A percentile compares a stretch with the other conserved stretches of the same genome.
Evolutionary conservation across 495 filamentous ascomycete species (phyloP).

Genomic region (Darksidea phi): DNA sequence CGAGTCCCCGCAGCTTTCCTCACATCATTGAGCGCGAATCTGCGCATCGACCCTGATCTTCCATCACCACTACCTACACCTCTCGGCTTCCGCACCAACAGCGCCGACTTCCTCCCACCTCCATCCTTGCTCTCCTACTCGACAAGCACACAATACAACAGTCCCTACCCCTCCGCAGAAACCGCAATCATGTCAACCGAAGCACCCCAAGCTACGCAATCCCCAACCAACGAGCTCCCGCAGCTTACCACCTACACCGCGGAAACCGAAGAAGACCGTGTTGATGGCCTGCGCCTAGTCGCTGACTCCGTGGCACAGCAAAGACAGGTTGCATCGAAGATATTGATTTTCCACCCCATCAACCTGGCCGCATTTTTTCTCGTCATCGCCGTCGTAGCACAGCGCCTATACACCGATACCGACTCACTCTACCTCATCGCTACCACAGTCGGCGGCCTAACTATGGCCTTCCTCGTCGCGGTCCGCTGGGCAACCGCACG

Average conservation of each 20-base stretch:
- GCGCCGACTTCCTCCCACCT: constrained; percentile 21
- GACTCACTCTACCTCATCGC: constrained; percentile 42
- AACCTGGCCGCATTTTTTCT: constrained; percentile 44
- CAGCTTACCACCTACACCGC: constrained; percentile 37
- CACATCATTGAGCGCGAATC: constrained; percentile 45
- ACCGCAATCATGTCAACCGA: constrained; percentile 21
- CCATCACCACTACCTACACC: constrained; percentile 42
- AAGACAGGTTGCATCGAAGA: constrained; percentile 53
- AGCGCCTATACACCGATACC: constrained; percentile 39
- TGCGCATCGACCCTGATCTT: constrained; percentile 41
- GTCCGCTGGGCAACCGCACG: constrained; percentile 45
- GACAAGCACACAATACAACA: constrained; percentile 32
- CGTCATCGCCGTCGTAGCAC: constrained; percentile 43
- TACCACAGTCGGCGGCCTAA: constrained; percentile 48
- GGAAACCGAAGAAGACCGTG: constrained; percentile 52
- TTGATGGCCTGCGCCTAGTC: constrained; percentile 71
- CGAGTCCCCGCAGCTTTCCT: constrained; percentile 40
- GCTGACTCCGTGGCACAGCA: constrained; percentile 65
- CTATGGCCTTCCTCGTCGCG: constrained; percentile 48
- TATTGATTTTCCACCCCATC: constrained; percentile 55
- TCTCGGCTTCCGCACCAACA: constrained; percentile 29
- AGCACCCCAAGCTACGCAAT: constrained; percentile 6
- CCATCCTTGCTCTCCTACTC: constrained; percentile 39
- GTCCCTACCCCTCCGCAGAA: constrained; percentile 32
- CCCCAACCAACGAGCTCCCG: constrained; percentile 28